Base-by-base conservation (phyloP, 2,329 filamentous ascomycete genomes). In the Cercospora canescens region DNA sequence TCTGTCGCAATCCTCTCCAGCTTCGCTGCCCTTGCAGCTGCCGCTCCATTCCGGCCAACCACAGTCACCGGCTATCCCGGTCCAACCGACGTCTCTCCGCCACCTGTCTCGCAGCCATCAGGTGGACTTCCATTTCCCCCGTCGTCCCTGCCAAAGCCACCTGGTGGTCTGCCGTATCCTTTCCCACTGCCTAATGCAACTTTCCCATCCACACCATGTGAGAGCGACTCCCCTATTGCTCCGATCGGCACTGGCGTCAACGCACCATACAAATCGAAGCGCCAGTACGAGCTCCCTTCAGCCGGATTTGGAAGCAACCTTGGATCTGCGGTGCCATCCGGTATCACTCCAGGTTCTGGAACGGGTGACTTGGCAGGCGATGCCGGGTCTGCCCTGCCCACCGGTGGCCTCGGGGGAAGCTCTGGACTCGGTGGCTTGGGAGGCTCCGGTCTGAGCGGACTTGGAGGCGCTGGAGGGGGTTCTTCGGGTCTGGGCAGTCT, bases 11-110 rank as follows among this genome's bases (percentile, higher is more conserved):
- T 65, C 35, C 24, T 67, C 66, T 76, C 75, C 67, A 76, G 76
- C 70, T 71, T 78, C 55, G 74, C 76, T 8, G 77, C 77, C 67
- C 37, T 65, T 24, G 62, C 65, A 58, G 59, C 52, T 28, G 65
- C 65, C 18, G 65, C 65, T 37, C 65, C 65, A 34, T 66, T 59
- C 21, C 54, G 60, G 28, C 39, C 59, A 62, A 48, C 48, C 28
- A 66, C 60, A 21, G 60, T 30, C 24, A 24, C 30, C 30, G 41
- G 41, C 45, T 63, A 48, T 18, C 28, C 64, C n/a, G 28, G 39
- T 6, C 56, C 50, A 1, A 56, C 32, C 8, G 62, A 39, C 28
- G 41, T 48, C 14, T 48, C 41, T 24, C n/a, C 21, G 30, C 30
- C 52, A 34, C 54, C 61, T 16, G 24, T 6, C 6, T 16, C 54